Percentiles rank a stretch among this genome's conserved stretches.
Conservation (phyloP, 345 rosid species). For the Xanthoceras sorbifolium region DNA sequence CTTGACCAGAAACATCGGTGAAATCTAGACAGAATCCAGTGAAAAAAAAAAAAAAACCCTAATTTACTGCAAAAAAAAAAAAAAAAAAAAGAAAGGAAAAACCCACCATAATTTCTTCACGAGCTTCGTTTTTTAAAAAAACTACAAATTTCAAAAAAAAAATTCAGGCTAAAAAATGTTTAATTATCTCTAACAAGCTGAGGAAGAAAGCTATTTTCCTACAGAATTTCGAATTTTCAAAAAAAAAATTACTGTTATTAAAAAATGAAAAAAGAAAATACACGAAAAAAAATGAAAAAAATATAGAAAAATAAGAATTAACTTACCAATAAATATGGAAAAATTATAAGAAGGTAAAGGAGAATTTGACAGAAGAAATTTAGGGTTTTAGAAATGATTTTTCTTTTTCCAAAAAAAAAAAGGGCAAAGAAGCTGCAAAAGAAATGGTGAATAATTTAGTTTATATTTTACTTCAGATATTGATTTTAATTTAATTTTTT, state of each 20-base stretch:
- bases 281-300: slow-evolving; percentile 10
- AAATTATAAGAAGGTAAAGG: slow-evolving; percentile 8
- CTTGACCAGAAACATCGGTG: slow-evolving; percentile 6
- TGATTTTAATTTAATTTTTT: background rate
- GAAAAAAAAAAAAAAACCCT: slow-evolving; percentile 24
- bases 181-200: slow-evolving; percentile 16
- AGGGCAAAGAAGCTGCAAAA: slow-evolving; percentile 3
- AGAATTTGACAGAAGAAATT: slow-evolving; percentile 13
- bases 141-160: background rate
- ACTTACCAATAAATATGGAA: slow-evolving; percentile 37
- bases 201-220: slow-evolving; percentile 17
- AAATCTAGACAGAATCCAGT: slow-evolving; percentile 22
- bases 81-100: too few relatives aligned
- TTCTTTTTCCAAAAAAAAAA: background rate
- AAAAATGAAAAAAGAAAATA: slow-evolving; percentile 4
- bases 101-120: background rate
- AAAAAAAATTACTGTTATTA: slow-evolving; percentile 21
- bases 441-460: background rate
- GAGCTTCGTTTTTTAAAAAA: background rate
- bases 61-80: slow-evolving; percentile 14
- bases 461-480: slow-evolving; percentile 13
- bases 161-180: background rate
- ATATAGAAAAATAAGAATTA: background rate
- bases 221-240: slow-evolving; percentile 11
- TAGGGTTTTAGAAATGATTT: slow-evolving; percentile 17